Conservation (phyloP, 75 land plant species). For the Ceratopteris richardii region DNA sequence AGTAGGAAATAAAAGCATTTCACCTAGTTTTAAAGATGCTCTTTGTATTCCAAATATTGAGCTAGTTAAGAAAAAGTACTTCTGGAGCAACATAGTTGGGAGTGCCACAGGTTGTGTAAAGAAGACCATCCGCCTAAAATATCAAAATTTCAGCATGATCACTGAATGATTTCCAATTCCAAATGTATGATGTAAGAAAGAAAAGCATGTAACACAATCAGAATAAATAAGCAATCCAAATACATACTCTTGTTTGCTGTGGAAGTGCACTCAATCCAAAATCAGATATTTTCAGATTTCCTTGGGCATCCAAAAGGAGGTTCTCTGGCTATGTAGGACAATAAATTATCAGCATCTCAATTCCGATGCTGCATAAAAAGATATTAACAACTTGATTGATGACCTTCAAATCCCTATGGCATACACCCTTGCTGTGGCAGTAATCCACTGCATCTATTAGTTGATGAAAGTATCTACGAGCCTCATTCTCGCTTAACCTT, state of each 20-base stretch:
- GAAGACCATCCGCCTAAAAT: constrained; percentile 13
- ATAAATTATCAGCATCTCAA: neutral
- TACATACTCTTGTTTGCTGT: constrained; percentile 27
- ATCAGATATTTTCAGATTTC: constrained; percentile 78
- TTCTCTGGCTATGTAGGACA: constrained; percentile 65
- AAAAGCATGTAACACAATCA: no score
- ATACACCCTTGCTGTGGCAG: constrained; percentile 86
- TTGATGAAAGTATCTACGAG: constrained; percentile 74
- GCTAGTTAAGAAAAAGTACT: constrained; percentile 4
- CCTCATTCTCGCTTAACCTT: constrained; percentile 59
- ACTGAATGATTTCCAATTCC: no score
- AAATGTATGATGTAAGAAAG: no score
- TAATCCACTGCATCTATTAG: constrained; percentile 81
- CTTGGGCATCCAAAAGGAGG: constrained; percentile 73
- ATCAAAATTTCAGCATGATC: no score
- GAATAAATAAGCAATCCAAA: neutral
- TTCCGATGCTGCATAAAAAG: neutral
- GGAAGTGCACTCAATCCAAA: constrained; percentile 89
- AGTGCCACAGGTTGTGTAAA: constrained; percentile 17
- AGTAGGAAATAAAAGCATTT: no score
- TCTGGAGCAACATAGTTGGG: constrained; percentile 22
- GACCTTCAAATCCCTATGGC: constrained; percentile 84
- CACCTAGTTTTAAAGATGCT: no score
- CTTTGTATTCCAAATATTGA: no score
- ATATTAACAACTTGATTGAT: neutral